Percentiles rank a stretch among this genome's conserved stretches.
Evolutionary conservation across 495 filamentous ascomycete species (phyloP).

Genomic region (Penicillium turbatum): DNA sequence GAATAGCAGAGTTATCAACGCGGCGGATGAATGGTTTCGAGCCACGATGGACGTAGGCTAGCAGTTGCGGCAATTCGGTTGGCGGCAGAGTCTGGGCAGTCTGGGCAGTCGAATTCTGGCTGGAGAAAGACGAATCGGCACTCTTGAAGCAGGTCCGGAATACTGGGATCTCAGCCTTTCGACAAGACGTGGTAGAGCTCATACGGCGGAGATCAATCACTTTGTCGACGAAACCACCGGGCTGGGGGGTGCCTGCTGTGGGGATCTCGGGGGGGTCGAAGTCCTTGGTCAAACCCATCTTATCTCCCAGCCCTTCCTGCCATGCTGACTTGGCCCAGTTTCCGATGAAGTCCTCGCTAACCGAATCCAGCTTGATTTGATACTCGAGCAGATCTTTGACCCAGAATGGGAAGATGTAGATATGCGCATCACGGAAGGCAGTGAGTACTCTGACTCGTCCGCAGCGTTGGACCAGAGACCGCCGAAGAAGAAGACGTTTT

Average conservation of each 20-base stretch:
- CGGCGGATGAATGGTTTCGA: constrained; percentile 66
- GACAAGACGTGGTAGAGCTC: constrained; percentile 49
- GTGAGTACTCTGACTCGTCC: constrained; percentile 67
- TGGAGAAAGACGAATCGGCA: not conserved
- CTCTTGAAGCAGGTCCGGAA: constrained; percentile 27
- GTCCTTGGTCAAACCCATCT: constrained; percentile 66
- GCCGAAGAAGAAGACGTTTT: constrained; percentile 66
- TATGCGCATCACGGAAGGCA: constrained; percentile 79
- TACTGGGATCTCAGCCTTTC: not conserved
- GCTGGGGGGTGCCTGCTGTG: no score
- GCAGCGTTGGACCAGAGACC: constrained; percentile 64
- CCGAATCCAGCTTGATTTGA: constrained; percentile 74
- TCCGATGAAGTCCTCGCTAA: constrained; percentile 87
- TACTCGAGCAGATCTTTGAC: constrained; percentile 68
- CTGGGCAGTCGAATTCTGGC: not conserved
- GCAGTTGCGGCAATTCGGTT: constrained; percentile 55
- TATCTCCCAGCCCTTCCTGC: constrained; percentile 75
- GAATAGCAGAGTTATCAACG: constrained; percentile 76
- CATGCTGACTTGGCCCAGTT: constrained; percentile 93
- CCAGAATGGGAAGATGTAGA: constrained; percentile 93
- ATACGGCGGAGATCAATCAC: constrained; percentile 57
- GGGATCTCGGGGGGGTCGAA: constrained; percentile 32
- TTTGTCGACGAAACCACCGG: constrained; percentile 45
- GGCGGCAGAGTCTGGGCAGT: not conserved
- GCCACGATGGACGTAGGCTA: constrained; percentile 67